phyloP scores from a whole-genome alignment of 768 basidiomycete genomes.

The Collybia sp. region DNA sequence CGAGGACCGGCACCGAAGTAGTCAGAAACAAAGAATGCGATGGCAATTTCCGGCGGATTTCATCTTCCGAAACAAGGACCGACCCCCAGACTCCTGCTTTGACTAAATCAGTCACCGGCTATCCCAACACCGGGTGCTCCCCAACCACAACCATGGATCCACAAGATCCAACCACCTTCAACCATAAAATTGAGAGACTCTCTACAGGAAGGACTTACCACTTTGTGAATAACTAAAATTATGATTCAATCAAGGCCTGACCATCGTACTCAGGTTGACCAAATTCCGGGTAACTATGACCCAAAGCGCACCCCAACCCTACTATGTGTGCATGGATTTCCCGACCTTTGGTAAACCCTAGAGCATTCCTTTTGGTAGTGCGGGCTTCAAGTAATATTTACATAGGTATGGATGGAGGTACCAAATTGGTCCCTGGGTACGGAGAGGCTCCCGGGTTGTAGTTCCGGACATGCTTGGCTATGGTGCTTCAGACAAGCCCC shows the following conservation, averaged over 20 bases:
- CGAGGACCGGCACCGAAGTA: constrained; percentile 12
- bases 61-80: constrained; percentile 13
- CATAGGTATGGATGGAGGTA: constrained; percentile 70
- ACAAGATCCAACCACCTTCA: constrained; percentile 37
- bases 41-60: constrained; percentile 16
- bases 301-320: constrained; percentile 42
- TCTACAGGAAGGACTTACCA: constrained; percentile 64
- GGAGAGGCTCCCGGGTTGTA: constrained; percentile 56
- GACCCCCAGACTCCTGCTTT: neutral
- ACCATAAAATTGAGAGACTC: constrained; percentile 45
- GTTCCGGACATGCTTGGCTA: constrained; percentile 65
- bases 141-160: constrained; percentile 31
- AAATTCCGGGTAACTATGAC: constrained; percentile 43
- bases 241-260: neutral
- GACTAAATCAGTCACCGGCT: neutral
- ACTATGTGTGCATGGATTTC: constrained; percentile 80
- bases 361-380: too few relatives aligned
- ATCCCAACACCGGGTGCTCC: constrained; percentile 1
- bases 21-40: constrained; percentile 15
- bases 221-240: constrained; percentile 36
- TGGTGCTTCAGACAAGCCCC: constrained; percentile 58
- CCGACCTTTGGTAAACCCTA: constrained; percentile 46
- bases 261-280: constrained; percentile 38
- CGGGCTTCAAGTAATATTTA: neutral
- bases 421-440: constrained; percentile 69